Percentiles rank a stretch among this genome's conserved stretches.
Conservation (phyloP, 495 filamentous ascomycete species). For the Articulospora tetracladia region DNA sequence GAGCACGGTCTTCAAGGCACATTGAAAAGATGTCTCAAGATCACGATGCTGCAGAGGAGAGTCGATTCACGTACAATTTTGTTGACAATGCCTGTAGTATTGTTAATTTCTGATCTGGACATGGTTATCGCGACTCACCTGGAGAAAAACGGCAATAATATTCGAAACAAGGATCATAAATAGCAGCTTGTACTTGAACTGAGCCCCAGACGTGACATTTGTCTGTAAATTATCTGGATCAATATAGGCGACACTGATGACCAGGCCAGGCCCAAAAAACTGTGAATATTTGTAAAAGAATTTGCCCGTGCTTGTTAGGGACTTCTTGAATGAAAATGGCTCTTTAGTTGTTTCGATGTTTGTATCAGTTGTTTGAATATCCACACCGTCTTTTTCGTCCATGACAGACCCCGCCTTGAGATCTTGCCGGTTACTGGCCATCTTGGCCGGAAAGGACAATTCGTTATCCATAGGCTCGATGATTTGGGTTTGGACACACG, state of each 20-base stretch:
- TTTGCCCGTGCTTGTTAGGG: neutral
- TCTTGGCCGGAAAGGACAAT: neutral
- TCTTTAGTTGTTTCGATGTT: neutral
- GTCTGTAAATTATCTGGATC: slow-evolving; percentile 86
- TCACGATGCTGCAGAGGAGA: too few relatives aligned
- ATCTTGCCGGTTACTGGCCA: neutral
- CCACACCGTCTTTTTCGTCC: neutral
- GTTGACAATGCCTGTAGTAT: neutral
- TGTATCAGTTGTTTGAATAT: neutral
- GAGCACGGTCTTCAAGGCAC: too few relatives aligned
- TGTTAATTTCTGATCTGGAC: neutral
- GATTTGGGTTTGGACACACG: too few relatives aligned
- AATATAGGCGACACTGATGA: slow-evolving; percentile 44
- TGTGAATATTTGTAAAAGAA: slow-evolving; percentile 7
- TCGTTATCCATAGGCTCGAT: too few relatives aligned
- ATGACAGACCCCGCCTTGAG: neutral
- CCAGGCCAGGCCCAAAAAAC: slow-evolving; percentile 13
- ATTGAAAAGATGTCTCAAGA: too few relatives aligned
- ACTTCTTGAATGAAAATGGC: neutral
- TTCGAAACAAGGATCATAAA: slow-evolving; percentile 80
- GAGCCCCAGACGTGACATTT: slow-evolving; percentile 66
- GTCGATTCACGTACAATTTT: too few relatives aligned
- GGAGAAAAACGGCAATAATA: slow-evolving; percentile 75
- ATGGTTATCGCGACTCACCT: slow-evolving; percentile 1
- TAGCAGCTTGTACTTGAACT: slow-evolving; percentile 60